phyloP scores from a whole-genome alignment of 352 stramenopile genomes.

The Phytophthora foliorum region DNA sequence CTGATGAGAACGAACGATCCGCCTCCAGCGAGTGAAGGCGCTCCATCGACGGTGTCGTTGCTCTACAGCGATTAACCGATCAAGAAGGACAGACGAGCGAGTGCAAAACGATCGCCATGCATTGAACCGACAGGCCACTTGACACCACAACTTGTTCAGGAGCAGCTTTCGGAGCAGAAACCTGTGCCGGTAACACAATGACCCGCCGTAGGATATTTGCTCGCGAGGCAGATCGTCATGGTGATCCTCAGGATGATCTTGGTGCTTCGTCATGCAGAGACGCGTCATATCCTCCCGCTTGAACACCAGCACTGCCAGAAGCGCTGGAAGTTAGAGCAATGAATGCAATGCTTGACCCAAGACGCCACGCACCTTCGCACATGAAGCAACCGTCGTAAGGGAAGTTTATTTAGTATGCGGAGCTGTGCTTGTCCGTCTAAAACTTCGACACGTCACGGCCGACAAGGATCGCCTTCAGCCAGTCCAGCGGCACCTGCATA shows the following conservation, averaged over 20 bases:
- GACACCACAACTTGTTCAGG: slow-evolving; percentile 28
- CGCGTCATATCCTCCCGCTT: not conserved
- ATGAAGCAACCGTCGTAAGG: slow-evolving; percentile 17
- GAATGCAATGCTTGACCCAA: not conserved
- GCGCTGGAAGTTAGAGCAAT: not conserved
- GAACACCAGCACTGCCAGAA: not conserved
- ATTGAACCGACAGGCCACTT: slow-evolving; percentile 11
- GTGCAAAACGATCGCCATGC: slow-evolving; percentile 24
- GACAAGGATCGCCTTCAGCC: slow-evolving; percentile 97
- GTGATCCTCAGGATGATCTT: slow-evolving; percentile 1
- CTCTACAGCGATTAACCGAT: slow-evolving; percentile 12
- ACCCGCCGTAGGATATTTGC: not conserved
- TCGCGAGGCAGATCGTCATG: slow-evolving; percentile 2
- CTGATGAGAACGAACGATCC: slow-evolving; percentile 14
- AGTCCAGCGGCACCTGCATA: slow-evolving; percentile 97
- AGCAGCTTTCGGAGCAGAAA: slow-evolving; percentile 30
- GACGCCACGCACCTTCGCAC: slow-evolving; percentile 6
- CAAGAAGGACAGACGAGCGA: slow-evolving; percentile 13
- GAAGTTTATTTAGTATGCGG: slow-evolving; percentile 9
- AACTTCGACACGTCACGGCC: slow-evolving; percentile 97
- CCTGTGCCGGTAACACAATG: slow-evolving; percentile 18
- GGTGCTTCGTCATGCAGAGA: slow-evolving; percentile 16
- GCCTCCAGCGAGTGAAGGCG: slow-evolving; percentile 24
- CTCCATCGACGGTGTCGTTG: slow-evolving; percentile 15
- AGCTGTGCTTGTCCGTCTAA: slow-evolving; percentile 29